These are phyloP conservation scores for Sporothrix phasma DNA, from an alignment of 2,329 filamentous ascomycete genomes.

Conservation along the genomic window DNA sequence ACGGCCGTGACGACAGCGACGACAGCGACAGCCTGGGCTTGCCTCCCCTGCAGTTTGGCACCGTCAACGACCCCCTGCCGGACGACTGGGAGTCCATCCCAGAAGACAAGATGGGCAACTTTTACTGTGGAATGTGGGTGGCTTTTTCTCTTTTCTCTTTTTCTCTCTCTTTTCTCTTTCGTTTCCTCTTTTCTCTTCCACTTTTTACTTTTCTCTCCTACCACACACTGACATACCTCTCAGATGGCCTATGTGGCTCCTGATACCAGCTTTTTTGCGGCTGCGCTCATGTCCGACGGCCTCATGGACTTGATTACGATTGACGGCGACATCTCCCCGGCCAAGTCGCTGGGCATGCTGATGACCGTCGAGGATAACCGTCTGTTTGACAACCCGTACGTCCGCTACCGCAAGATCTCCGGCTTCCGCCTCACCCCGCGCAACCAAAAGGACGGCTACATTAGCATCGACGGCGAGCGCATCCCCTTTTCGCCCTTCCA, in stretches of 20 bases:
- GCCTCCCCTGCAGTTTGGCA: conserved; percentile 69
- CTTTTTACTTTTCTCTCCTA: too few relatives aligned
- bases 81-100: conserved; percentile 65
- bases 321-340: conserved; percentile 60
- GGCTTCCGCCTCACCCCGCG: conserved; percentile 78
- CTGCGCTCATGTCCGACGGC: conserved; percentile 73
- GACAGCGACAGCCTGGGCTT: conserved; percentile 39
- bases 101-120: conserved; percentile 74
- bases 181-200: too few relatives aligned
- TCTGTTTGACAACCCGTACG: conserved; percentile 70
- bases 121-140: conserved; percentile 84
- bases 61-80: conserved; percentile 65
- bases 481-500: conserved; percentile 85
- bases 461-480: conserved; percentile 88
- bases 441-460: conserved; percentile 63
- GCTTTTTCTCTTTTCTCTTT: too few relatives aligned
- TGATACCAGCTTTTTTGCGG: conserved; percentile 78
- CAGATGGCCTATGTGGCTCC: conserved; percentile 86
- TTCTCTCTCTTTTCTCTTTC: too few relatives aligned
- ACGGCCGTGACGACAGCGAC: background rate
- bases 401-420: conserved; percentile 75
- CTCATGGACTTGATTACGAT: conserved; percentile 76
- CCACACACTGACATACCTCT: too few relatives aligned
- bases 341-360: conserved; percentile 59
- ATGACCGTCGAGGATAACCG: conserved; percentile 59